Evolutionary conservation across 2,329 filamentous ascomycete genomes (phyloP), one percentile per base, ranked within the genome.

Genomic region (Cladosporium velox): DNA sequence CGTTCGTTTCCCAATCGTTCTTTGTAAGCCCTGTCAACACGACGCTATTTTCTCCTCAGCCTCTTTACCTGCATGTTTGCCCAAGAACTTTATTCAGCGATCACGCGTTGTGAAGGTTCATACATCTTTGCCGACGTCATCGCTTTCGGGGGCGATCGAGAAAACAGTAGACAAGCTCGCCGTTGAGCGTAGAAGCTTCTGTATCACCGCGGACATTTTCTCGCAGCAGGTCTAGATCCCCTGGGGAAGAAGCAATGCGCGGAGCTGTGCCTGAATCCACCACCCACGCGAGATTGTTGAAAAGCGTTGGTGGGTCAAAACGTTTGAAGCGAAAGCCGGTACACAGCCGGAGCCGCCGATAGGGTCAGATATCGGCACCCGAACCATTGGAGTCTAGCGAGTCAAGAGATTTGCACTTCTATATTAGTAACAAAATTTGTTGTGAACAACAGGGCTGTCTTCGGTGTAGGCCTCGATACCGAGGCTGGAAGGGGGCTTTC

Each of bases 211-310:
- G n/a, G 41, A 24, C n/a, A 24, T 11, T 47, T 21, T 47, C 10
- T 47, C 18, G 41, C 15, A 30, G 28, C 52, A 18, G 57, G 57
- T 59, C 57, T 59, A 44, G 57, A 59, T 59, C 21, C 14, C 26
- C 14, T 38, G 55, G 21, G 55, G 52, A 58, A 41, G 21, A 32
- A 26, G 34, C 34, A 44, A 21, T 28, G 35, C 24, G 57, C 38
- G 34, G 57, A 59, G 35, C 57, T 34, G 28, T 55, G 28, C 52
- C 41, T 47, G 41, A 21, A 47, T 49, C 58, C 58, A 60, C 38
- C 28, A 49, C 41, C 28, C 58, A 60, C 58, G 58, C 58, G 58
- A 60, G 58, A 51, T 60, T 60, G 58, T 24, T 34, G 55, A 58
- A 58, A 34, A 34, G 55, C n/a, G 55, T 41, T 18, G 55, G 55